Conservation (phyloP, 2,329 filamentous ascomycete genomes). For the Aspergillus floridensis region DNA sequence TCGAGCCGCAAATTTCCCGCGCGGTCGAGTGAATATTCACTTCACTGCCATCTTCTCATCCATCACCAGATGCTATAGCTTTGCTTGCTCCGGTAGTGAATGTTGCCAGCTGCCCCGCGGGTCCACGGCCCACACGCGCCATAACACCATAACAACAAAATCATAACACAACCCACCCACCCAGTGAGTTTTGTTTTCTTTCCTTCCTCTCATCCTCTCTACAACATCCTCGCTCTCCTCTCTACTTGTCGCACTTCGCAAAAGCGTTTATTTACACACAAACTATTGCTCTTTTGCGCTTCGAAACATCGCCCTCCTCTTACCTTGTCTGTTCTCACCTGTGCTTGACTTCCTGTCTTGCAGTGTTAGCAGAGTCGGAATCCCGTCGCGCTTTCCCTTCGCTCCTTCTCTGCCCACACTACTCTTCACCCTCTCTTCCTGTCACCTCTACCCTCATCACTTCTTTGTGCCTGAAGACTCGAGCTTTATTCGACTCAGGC, state of each 20-base stretch:
- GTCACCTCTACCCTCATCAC: neutral
- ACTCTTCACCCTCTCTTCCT: no score
- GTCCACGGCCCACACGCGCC: constrained; percentile 5
- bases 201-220: constrained; percentile 1
- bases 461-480: no score
- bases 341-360: neutral
- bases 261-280: neutral
- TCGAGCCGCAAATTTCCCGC: constrained; percentile 17
- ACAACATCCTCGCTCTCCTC: constrained; percentile 5
- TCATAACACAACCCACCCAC: neutral
- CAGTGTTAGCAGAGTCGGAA: neutral
- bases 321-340: neutral
- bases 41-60: constrained; percentile 4
- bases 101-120: neutral
- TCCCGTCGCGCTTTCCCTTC: neutral
- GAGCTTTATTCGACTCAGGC: neutral
- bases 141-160: constrained; percentile 5
- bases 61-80: constrained; percentile 4
- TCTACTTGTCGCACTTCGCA: neutral
- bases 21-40: neutral
- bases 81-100: constrained; percentile 15
- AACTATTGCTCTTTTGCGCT: neutral
- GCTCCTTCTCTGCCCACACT: neutral
- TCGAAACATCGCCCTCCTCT: neutral
- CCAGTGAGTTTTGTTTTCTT: constrained; percentile 4